Percentiles rank a stretch among this genome's conserved stretches.
phyloP scores from a whole-genome alignment of 2,329 filamentous ascomycete genomes.

The Scopulariopsis brevicaulis region DNA sequence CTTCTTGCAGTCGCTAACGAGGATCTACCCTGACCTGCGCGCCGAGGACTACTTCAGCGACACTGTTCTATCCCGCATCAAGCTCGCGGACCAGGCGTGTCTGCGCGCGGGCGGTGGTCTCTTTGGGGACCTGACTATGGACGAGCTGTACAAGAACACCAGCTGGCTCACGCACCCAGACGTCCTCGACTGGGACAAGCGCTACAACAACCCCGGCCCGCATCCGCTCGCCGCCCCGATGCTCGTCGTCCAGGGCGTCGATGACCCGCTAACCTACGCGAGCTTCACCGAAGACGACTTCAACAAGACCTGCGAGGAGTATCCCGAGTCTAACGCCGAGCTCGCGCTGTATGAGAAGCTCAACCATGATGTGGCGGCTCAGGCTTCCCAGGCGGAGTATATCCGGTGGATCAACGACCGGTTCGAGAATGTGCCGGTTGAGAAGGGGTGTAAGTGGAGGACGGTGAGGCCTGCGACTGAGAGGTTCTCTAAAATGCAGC shows the following conservation, averaged over 20 bases:
- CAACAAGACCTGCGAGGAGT: conserved; percentile 7
- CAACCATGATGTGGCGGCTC: conserved; percentile 1
- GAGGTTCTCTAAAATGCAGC: not conserved
- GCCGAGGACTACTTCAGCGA: conserved; percentile 9
- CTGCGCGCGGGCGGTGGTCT: conserved; percentile 6
- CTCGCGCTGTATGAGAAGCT: conserved; percentile 3
- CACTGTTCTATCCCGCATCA: not conserved
- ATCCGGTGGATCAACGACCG: conserved; percentile 6
- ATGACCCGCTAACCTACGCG: conserved; percentile 8
- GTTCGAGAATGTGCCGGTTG: conserved; percentile 1
- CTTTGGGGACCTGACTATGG: conserved; percentile 5
- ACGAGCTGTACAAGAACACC: conserved; percentile 7
- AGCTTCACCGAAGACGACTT: conserved; percentile 7
- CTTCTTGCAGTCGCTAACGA: conserved; percentile 9
- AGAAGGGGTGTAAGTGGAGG: not conserved
- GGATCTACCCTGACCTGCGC: conserved; percentile 7
- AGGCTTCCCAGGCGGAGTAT: conserved; percentile 5
- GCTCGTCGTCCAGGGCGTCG: conserved; percentile 12
- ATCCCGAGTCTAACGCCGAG: conserved; percentile 2
- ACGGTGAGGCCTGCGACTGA: not conserved
- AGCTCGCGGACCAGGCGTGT: conserved; percentile 3
- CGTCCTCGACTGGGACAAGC: not conserved
- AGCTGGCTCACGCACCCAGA: conserved; percentile 6
- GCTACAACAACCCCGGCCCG: conserved; percentile 10
- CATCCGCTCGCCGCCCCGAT: conserved; percentile 11